phyloP scores from a whole-genome alignment of 2,329 filamentous ascomycete genomes.

The Coleophoma eucalyptorum region DNA sequence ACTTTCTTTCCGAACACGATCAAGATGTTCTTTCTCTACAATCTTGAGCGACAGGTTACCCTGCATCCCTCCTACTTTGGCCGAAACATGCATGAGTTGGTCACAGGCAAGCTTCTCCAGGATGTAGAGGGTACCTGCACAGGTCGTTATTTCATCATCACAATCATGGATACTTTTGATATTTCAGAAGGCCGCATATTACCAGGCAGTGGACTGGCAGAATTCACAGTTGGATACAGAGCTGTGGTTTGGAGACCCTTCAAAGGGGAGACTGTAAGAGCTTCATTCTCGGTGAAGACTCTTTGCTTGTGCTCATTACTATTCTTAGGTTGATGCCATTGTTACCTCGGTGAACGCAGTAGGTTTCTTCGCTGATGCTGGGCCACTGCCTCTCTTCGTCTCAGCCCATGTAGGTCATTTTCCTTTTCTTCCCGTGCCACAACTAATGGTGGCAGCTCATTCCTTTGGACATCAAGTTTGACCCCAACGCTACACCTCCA shows the following conservation, averaged over 20 bases:
- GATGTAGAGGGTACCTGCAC: slow-evolving; percentile 96
- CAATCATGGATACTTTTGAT: slow-evolving; percentile 94
- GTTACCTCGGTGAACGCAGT: slow-evolving; percentile 88
- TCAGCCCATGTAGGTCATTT: slow-evolving; percentile 37
- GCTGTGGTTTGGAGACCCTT: slow-evolving; percentile 98
- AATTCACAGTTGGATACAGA: slow-evolving; percentile 92
- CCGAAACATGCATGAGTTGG: slow-evolving; percentile 85
- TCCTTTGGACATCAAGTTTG: slow-evolving; percentile 87
- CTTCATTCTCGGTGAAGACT: background rate
- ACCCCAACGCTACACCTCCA: slow-evolving; percentile 92
- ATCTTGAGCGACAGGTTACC: slow-evolving; percentile 90
- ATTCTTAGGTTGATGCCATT: slow-evolving; percentile 79
- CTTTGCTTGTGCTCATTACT: slow-evolving; percentile 13
- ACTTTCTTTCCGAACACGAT: background rate
- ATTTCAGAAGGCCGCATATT: slow-evolving; percentile 92
- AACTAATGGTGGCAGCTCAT: slow-evolving; percentile 62
- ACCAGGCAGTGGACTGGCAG: slow-evolving; percentile 84
- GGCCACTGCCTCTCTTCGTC: slow-evolving; percentile 75
- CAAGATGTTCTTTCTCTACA: slow-evolving; percentile 95
- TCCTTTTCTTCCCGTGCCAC: background rate
- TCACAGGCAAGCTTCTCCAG: slow-evolving; percentile 82
- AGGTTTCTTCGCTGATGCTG: slow-evolving; percentile 85
- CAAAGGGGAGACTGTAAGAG: slow-evolving; percentile 89
- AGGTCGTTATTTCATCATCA: slow-evolving; percentile 95
- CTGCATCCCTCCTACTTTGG: slow-evolving; percentile 97